These are phyloP conservation scores for Didymosphaeria variabile DNA, from an alignment of 2,329 filamentous ascomycete genomes.

Conservation along the genomic window DNA sequence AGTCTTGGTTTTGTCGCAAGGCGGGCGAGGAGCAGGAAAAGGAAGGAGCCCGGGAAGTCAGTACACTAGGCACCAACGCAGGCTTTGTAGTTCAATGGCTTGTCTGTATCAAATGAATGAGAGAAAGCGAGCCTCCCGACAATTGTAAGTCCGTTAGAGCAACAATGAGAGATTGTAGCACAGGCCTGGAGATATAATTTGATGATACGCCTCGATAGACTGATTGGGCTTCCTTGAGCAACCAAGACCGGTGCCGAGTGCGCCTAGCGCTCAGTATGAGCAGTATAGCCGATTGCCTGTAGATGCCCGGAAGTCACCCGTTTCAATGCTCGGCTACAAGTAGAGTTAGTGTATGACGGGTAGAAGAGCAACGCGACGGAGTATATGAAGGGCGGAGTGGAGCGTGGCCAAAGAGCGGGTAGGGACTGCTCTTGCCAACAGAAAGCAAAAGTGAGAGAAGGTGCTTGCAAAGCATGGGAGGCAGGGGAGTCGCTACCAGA, in stretches of 20 bases:
- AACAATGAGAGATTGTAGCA: background rate
- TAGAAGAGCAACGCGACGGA: background rate
- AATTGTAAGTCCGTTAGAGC: background rate
- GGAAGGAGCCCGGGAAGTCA: background rate
- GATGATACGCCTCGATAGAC: background rate
- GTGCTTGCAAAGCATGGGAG: background rate
- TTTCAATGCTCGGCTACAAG: background rate
- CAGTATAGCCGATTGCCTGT: background rate
- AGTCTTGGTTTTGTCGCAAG: background rate
- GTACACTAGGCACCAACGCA: background rate
- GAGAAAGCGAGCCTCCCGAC: background rate
- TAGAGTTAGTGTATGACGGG: background rate
- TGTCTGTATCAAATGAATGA: background rate
- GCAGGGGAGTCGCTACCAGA: background rate
- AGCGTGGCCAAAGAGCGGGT: too few species aligned
- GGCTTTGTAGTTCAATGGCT: background rate
- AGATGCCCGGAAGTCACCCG: background rate
- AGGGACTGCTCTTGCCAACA: background rate
- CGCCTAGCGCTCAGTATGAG: background rate
- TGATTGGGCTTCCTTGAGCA: background rate
- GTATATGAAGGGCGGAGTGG: background rate
- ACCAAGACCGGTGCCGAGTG: too few species aligned
- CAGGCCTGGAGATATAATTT: background rate
- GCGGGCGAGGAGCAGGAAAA: background rate
- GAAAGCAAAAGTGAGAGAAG: background rate